These are phyloP conservation scores for Mortierella sp. DNA, from an alignment of 371 early-diverging fungal species.

Conservation along the genomic window DNA sequence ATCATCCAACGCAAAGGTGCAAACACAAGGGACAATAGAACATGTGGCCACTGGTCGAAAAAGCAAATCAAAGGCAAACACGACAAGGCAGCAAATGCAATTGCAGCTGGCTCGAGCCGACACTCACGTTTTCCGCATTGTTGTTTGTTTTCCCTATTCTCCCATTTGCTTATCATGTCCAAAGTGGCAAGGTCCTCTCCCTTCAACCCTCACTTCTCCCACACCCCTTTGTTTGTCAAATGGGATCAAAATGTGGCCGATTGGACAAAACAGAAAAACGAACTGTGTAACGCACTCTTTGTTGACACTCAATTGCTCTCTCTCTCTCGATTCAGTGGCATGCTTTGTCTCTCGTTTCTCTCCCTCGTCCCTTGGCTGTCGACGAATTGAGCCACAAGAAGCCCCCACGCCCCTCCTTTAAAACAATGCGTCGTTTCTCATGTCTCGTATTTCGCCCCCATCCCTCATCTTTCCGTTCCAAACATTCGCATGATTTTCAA, in stretches of 20 bases:
- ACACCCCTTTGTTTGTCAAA: neutral
- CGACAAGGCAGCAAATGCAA: neutral
- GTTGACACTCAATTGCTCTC: conserved; percentile 3
- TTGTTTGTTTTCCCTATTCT: neutral
- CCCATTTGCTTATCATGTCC: neutral
- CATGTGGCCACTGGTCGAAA: neutral
- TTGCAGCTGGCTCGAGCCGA: neutral
- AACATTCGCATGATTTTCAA: conserved; percentile 3
- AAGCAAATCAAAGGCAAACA: neutral
- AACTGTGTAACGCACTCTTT: neutral
- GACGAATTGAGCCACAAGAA: conserved; percentile 9
- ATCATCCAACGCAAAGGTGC: conserved; percentile 11
- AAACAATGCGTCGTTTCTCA: neutral
- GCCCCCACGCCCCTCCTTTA: neutral
- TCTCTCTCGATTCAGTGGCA: neutral
- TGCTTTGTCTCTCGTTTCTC: neutral
- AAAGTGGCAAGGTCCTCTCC: neutral
- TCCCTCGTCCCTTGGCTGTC: neutral
- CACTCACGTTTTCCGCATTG: neutral
- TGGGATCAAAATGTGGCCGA: conserved; percentile 3
- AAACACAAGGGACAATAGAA: neutral
- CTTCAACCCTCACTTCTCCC: neutral
- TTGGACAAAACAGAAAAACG: neutral
- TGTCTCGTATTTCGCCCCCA: neutral
- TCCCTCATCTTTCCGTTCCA: neutral